Evolutionary conservation across 176 grass and related monocot genomes (phyloP), one percentile per base, ranked within the genome.

Genomic region (Carex myosuroides): DNA sequence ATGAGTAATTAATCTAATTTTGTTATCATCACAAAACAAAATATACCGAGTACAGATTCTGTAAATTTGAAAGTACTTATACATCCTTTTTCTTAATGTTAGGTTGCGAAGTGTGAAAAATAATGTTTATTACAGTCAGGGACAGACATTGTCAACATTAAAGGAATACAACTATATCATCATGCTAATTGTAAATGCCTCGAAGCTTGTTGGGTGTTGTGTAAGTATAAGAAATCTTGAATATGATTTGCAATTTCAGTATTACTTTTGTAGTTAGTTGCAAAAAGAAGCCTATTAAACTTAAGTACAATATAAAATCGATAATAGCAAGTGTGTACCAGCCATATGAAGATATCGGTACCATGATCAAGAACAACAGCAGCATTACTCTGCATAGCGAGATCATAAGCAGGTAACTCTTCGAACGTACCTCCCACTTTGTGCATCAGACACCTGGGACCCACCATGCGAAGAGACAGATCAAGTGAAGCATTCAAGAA

Each of bases 271-370:
- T 68, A 61, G 50, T 46, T 85, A 66, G 37, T n/a, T 4, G 60
- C 64, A 58, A 74, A 72, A 81, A 13, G 30, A 63, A 64, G 80
- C 53, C 57, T 74, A 14, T 79, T 72, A 81, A 65, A 78, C 73
- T 54, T 41, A 71, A 55, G 21, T 21, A 24, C 11, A 8, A 6
- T 52, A 7, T 53, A 75, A 22, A 14, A 13, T 24, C 13, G 16
- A 13, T 13, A 57, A 78, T 33, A 18, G 50, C 37, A 77, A 14
- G 13, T 57, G 12, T 90, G 80, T 95, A 99, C 96, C 96, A 95
- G 86, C 96, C 96, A 99, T 88, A 99, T 95, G 85, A 99, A 99
- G 78, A 99, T 87, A 88, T 99, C 96, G 3, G 96, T 99, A 90
- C 96, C 96, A 85, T 99, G 96, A 79, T 99, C 96, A 60, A 99